Conservation (phyloP, 192 early-diverging fungal species). For the Coemansia sp. region DNA sequence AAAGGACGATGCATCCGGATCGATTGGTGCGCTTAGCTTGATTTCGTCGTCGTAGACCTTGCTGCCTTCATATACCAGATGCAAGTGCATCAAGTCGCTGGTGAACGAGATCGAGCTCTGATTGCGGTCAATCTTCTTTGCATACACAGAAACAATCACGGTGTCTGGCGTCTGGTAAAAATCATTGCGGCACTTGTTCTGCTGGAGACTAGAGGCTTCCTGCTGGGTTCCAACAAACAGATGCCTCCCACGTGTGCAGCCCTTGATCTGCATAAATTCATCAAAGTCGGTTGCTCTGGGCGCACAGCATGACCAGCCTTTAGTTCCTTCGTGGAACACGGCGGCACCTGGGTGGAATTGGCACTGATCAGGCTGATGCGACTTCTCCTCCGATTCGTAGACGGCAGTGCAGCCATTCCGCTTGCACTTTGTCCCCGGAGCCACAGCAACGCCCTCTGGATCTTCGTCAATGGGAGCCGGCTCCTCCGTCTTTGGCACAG, state of each 20-base stretch:
- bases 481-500: conserved; percentile 39
- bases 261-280: conserved; percentile 93
- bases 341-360: conserved; percentile 86
- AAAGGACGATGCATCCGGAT: conserved; percentile 63
- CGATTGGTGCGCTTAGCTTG: conserved; percentile 72
- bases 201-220: conserved; percentile 12
- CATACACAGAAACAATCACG: conserved; percentile 89
- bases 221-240: conserved; percentile 73
- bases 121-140: conserved; percentile 82
- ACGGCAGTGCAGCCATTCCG: conserved; percentile 73
- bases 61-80: conserved; percentile 78
- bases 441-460: conserved; percentile 68
- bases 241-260: conserved; percentile 89
- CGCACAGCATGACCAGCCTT: conserved; percentile 96
- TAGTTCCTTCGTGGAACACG: conserved; percentile 97
- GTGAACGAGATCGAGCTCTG: conserved; percentile 71
- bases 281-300: conserved; percentile 97
- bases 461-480: conserved; percentile 76
- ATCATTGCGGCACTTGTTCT: conserved; percentile 74
- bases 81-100: conserved; percentile 62
- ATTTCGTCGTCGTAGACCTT: conserved; percentile 71
- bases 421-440: conserved; percentile 77
- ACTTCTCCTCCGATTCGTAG: conserved; percentile 64
- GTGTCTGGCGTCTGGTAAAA: conserved; percentile 90
- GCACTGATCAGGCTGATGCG: conserved; percentile 56